Conservation (phyloP, 164 flowering plant genomes). For the Stephania japonica region DNA sequence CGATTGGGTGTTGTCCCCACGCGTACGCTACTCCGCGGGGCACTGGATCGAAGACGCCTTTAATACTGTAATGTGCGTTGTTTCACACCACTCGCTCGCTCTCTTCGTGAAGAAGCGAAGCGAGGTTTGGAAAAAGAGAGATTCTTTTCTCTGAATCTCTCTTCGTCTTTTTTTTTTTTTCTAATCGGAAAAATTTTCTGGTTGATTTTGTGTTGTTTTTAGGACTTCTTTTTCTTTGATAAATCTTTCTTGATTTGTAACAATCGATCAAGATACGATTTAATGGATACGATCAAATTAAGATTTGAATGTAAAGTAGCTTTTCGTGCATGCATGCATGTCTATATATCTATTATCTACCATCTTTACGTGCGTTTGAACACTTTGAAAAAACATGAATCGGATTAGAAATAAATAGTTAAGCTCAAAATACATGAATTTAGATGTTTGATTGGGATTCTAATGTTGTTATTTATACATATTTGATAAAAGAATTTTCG, state of each 20-base stretch:
- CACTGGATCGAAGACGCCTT: not conserved
- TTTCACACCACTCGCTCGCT: not conserved
- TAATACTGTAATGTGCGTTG: not conserved
- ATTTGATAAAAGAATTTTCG: too few species aligned
- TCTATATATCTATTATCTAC: too few species aligned
- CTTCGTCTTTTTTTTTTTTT: not conserved
- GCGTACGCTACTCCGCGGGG: not conserved
- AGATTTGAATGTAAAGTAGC: not conserved
- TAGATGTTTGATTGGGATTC: not conserved
- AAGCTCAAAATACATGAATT: not conserved
- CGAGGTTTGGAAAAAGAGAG: not conserved
- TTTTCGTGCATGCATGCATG: not conserved
- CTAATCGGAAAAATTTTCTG: not conserved
- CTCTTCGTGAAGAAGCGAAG: not conserved
- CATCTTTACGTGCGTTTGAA: not conserved
- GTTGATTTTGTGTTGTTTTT: not conserved
- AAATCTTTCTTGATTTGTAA: not conserved
- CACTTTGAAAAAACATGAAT: not conserved
- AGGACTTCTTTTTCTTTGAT: not conserved
- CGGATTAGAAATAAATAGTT: too few species aligned
- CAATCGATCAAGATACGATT: not conserved
- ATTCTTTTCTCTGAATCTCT: not conserved
- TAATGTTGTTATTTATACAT: too few species aligned
- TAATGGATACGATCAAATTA: not conserved
- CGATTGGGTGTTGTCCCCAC: not conserved